Evolutionary conservation across 1,284 basidiomycete genomes (phyloP), one percentile per base, ranked within the genome.

Genomic region (Laetiporus sulphureus): DNA sequence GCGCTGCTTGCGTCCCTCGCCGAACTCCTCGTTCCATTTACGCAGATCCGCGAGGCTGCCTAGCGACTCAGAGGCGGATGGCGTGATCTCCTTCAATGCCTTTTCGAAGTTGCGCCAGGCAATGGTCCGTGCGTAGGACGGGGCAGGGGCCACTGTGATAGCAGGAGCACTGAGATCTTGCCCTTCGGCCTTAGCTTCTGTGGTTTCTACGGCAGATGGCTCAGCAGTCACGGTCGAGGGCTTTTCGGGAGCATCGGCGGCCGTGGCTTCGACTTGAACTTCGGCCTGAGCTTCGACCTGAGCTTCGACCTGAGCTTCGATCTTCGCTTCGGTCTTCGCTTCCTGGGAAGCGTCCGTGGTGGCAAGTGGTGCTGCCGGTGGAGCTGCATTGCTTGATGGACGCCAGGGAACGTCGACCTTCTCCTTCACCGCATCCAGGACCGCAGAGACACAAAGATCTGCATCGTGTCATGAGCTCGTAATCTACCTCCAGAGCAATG

Each of bases 11-110:
- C 75, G 68, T 4, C 85, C 86, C 56, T 93, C 90, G 22, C 91
- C 91, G 60, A 91, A 94, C 59, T 92, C 85, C 33, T 91, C 85
- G 47, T 93, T 91, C 91, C 91, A 95, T 63, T 84, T 91, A 36
- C 89, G 77, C 47, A 94, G 66, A 49, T 90, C 90, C 2, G 83
- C 68, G 31, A 94, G 73, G 36, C 77, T 86, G 32, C 90, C 89
- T 6, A 87, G 62, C 7, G 80, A 72, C 60, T 93, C 91, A 3
- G 87, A 90, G 2, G 82, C 83, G 0, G 86, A 90, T 7, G 91
- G 88, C 1, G 86, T 83, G 50, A 94, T 92, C 61, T 94, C 90
- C 52, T 75, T 80, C 37, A 93, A 69, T 0, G 91, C 91, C 52
- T 83, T 83, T 25, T 69, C 68, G 57, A 95, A 94, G 57, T 95